phyloP scores from a whole-genome alignment of 2,329 filamentous ascomycete genomes.

The Eutypella sp. region DNA sequence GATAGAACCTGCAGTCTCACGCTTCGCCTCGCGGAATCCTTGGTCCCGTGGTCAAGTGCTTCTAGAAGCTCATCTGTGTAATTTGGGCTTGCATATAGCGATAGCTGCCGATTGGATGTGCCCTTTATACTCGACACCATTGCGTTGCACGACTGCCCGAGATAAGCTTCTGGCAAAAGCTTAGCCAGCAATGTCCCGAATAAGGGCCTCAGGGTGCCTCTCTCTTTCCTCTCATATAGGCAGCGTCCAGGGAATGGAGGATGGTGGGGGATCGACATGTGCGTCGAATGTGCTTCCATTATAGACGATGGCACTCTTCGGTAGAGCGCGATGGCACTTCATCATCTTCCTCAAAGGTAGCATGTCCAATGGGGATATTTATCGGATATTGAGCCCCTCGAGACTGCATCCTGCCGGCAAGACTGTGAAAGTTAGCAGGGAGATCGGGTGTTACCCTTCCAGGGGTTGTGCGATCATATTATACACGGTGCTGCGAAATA shows the following conservation, averaged over 20 bases:
- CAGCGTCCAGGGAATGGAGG: too few relatives aligned
- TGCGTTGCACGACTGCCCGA: background rate
- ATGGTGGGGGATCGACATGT: background rate
- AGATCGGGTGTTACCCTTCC: background rate
- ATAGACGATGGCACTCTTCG: background rate
- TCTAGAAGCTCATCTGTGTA: background rate
- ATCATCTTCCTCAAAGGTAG: background rate
- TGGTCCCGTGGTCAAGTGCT: background rate
- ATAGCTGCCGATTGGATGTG: background rate
- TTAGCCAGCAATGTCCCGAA: background rate
- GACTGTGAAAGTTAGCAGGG: background rate
- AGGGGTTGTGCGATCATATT: too few relatives aligned
- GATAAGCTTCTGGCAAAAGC: conserved; percentile 2
- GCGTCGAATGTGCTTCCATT: background rate
- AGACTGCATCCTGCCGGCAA: background rate
- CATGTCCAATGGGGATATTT: background rate
- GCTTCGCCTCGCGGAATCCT: background rate
- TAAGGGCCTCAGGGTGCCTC: too few relatives aligned
- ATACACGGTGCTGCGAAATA: too few relatives aligned
- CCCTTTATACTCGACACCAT: background rate
- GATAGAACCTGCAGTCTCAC: background rate
- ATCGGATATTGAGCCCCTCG: background rate
- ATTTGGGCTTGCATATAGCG: background rate
- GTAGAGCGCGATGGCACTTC: background rate
- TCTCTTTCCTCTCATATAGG: background rate